Base-by-base conservation (phyloP, 352 stramenopile species). In the Pythium vanterpoolii region DNA sequence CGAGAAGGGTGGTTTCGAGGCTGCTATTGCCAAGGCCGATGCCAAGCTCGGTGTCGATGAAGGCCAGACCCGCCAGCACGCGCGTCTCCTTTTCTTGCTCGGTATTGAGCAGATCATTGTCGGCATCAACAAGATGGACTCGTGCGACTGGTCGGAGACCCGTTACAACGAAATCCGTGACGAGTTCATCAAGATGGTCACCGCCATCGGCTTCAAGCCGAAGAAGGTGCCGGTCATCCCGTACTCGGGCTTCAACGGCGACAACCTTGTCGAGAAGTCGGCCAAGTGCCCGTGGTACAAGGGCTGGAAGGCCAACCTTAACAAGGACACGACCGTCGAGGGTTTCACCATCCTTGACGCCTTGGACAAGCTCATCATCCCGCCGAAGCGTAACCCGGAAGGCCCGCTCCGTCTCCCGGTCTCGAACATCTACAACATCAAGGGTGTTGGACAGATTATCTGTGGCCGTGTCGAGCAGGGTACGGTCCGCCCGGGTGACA, bases 21-120 rank as follows among this genome's bases (percentile, higher is more conserved):
- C 79, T 58, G 96, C 94, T 73, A 98, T 98, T 62, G 94, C 86
- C 39, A 95, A 97, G 79, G 64, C 64, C 16, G 64, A 72, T 26
- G 24, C 64, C 27, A 72, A 72, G 64, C 45, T 72, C 42, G 64
- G 64, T 57, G 64, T 72, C 16, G 64, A 72, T 65, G 90, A 98
- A 55, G 96, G 95, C 60, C 96, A 99, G 80, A 99, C 95, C 3
- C 84, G 94, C 47, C 96, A 99, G 74, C 96, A 99, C 80, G 95
- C 96, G 30, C 81, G 64, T 68, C 59, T 72, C 11, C 59, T 72
- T 36, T 72, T 72, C 64, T 24, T 72, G 45, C 73, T 92, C 47
- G 83, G 83, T 60, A 83, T 90, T 69, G 72, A 92, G 51, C 78
- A 92, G 68, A 75, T 90, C 53, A 82, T 92, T 63, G 79, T 92